phyloP scores from a whole-genome alignment of 2,329 filamentous ascomycete genomes.

The Pseudogymnoascus sp. region DNA sequence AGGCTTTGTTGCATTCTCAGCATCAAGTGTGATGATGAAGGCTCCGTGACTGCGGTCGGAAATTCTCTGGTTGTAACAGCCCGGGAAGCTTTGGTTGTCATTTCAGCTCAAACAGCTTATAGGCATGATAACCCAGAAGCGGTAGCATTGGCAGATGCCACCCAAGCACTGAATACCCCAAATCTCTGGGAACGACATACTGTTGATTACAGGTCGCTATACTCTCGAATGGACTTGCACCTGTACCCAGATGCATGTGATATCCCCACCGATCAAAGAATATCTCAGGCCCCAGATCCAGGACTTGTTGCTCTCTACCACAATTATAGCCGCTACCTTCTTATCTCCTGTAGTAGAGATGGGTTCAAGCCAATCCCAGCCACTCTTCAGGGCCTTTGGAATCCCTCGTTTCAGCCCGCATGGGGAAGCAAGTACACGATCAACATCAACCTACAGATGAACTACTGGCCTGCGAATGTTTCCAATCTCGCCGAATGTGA shows the following conservation, averaged over 20 bases:
- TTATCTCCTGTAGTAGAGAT: conserved; percentile 30
- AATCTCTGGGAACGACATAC: conserved; percentile 27
- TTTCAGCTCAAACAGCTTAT: conserved; percentile 35
- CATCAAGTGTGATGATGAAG: conserved; percentile 23
- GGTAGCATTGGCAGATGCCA: conserved; percentile 22
- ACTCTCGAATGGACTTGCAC: conserved; percentile 26
- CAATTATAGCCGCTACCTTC: conserved; percentile 34
- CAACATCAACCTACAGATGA: conserved; percentile 47
- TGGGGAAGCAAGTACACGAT: conserved; percentile 45
- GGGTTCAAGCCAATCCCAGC: conserved; percentile 31
- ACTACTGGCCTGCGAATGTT: conserved; percentile 39
- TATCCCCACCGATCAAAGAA: conserved; percentile 28
- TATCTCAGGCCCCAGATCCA: conserved; percentile 19
- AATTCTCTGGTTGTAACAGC: conserved; percentile 32
- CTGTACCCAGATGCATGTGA: conserved; percentile 22
- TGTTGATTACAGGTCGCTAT: conserved; percentile 30
- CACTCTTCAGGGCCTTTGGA: conserved; percentile 40
- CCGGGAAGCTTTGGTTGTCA: conserved; percentile 29
- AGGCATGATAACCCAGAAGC: conserved; percentile 25
- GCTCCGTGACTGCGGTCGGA: conserved; percentile 25
- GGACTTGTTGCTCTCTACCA: conserved; percentile 28
- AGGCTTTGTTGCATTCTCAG: conserved; percentile 29
- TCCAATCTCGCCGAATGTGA: conserved; percentile 31
- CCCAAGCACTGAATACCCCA: conserved; percentile 16
- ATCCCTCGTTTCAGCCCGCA: conserved; percentile 33